Conservation (phyloP, 2,329 filamentous ascomycete species). For the Chaetomiaceae sp. region DNA sequence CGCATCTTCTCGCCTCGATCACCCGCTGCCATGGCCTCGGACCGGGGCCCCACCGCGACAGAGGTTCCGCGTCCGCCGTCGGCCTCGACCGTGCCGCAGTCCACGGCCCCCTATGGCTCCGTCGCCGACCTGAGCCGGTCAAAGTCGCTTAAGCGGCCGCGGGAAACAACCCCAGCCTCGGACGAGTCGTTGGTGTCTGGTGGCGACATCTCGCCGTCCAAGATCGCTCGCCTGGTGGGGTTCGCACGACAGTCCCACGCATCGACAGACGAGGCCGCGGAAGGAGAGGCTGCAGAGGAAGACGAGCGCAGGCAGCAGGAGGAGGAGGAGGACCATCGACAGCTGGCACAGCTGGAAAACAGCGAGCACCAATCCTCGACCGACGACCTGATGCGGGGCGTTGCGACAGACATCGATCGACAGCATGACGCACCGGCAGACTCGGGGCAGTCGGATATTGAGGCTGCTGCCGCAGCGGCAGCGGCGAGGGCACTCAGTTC, state of each 20-base stretch:
- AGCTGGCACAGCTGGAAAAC: slow-evolving; percentile 20
- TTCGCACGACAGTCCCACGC: slow-evolving; percentile 41
- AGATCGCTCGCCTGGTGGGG: slow-evolving; percentile 47
- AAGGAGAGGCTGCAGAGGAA: slow-evolving; percentile 39
- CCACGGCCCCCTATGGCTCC: slow-evolving; percentile 36
- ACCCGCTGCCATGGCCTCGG: slow-evolving; percentile 46
- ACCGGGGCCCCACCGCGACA: slow-evolving; percentile 49
- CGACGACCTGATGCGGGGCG: slow-evolving; percentile 52
- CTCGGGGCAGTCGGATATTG: slow-evolving; percentile 27
- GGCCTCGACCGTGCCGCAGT: slow-evolving; percentile 33
- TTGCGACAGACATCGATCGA: slow-evolving; percentile 50
- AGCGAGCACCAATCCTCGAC: slow-evolving; percentile 38
- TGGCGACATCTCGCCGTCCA: slow-evolving; percentile 47
- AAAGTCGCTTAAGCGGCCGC: slow-evolving; percentile 44
- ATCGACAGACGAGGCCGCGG: slow-evolving; percentile 50
- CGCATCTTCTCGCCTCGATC: background rate
- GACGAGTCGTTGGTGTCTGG: slow-evolving; percentile 31
- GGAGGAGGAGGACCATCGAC: slow-evolving; percentile 42
- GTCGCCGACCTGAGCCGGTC: slow-evolving; percentile 36
- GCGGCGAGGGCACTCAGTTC: slow-evolving; percentile 34
- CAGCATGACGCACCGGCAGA: slow-evolving; percentile 46
- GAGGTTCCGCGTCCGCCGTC: slow-evolving; percentile 42
- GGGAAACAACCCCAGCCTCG: slow-evolving; percentile 44
- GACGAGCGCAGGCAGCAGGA: slow-evolving; percentile 37
- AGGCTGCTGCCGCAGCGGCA: slow-evolving; percentile 41